Base-by-base conservation (phyloP, 768 basidiomycete genomes). In the Hydnomerulius pinastri region DNA sequence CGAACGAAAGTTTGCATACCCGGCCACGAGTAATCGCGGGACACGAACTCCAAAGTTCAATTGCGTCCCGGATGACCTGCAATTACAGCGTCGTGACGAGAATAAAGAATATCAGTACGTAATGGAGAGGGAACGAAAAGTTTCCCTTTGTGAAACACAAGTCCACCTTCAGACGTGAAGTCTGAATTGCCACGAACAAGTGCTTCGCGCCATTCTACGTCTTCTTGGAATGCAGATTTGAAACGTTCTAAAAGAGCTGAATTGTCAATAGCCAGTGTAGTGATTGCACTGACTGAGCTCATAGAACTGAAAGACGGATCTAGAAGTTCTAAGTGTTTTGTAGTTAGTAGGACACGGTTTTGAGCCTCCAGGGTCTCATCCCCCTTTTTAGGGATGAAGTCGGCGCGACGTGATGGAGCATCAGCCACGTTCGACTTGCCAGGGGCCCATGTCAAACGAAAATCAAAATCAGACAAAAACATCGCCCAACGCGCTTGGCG, bases 21-120 rank as follows among this genome's bases (percentile, higher is more conserved):
- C 0, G 51, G 77, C 77, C 76, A 80, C 3, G 63, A 73, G 55
- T 71, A 79, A 35, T 77, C 61, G 4, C 67, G 60, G 0, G 33
- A 37, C 3, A 79, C 52, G 2, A 69, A 48, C 4, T 65, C 55
- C 7, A 61, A 45, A 0, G 77, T 79, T 11, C 60, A 59, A 2
- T 49, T 54, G 10, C 56, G 62, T 2, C 78, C 77, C 5, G 66
- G 73, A 44, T 80, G 78, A 11, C 78, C 77, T 24, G 67, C 65
- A 20, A 68, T 40, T 2, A 64, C 55, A 20, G 55, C 45, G 47
- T 80, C 72, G 54, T 79, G 78, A 17, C 57, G 58, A 5, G 48
- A 50, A 9, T 64, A 51, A 8, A 77, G 47, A 43, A 72, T 60
- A 8, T 68, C 58, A 38, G 49, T 21, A 8, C 58, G 64, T 8